Base-by-base conservation (phyloP, 768 basidiomycete species). In the Auricularia cornea region DNA sequence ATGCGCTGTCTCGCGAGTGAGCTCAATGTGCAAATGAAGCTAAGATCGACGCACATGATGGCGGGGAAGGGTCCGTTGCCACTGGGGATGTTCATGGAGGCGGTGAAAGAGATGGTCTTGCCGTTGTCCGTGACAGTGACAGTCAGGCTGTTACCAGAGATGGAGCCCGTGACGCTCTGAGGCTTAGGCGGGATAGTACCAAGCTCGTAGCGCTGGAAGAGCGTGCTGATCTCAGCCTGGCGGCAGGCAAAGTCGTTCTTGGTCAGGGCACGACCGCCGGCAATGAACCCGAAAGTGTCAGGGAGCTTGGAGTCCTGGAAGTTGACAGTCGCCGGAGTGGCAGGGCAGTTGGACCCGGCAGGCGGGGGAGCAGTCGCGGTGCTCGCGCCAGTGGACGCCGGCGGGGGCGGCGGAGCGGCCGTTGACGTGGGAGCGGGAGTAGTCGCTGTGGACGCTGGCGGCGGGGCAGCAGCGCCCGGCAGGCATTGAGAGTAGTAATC, bases 201-300 rank as follows among this genome's bases (percentile, higher is more conserved):
- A 6, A 79, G 74, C 70, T 86, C 83, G 68, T 82, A 81, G 23
- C 73, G 74, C 68, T 84, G 81, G 68, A 86, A 71, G 29, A 84
- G 74, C 31, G 80, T 71, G 59, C 67, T 71, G 66, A 84, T 79
- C 70, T 85, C 81, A 6, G 74, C 72, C 23, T 78, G 77, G 29
- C 83, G 79, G 68, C 84, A 86, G 4, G 72, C 73, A 78, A 80
- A 86, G 64, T 84, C 79, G 3, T 70, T 78, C 52, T 76, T 75
- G 57, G 80, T 81, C 20, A 71, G 66, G 18, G 80, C 79, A 26
- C 74, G 71, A 4, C 74, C 67, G 4, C 83, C 83, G 65, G 76
- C 73, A 31, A 77, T 68, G 71, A 83, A 83, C 2, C 75, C 74
- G 78, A 86, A 86, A 1, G 84, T 84, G 67, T 84, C 78, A 5